Percentiles rank a stretch among this genome's conserved stretches.
Evolutionary conservation across 257 asterid species (phyloP).

Genomic region (Solanum ossicruentum): DNA sequence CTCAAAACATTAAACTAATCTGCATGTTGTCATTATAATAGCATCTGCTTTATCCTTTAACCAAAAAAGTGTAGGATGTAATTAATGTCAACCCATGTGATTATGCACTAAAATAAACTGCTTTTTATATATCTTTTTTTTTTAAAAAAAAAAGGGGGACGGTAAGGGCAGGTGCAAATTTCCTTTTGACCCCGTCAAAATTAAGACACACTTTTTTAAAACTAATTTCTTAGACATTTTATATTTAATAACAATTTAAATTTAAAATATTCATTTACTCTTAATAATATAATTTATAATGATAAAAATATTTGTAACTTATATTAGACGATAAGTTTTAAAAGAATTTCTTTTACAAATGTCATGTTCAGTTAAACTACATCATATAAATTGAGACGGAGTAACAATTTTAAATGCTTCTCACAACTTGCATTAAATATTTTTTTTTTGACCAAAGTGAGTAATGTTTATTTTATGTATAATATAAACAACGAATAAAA

Average conservation of each 20-base stretch:
- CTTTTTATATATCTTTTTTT: background rate
- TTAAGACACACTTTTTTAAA: no score
- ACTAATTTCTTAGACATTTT: no score
- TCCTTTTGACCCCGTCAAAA: background rate
- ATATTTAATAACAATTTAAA: no score
- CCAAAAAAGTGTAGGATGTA: background rate
- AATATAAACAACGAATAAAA: background rate
- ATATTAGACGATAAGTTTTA: no score
- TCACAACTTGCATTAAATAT: background rate
- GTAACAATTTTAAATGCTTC: background rate
- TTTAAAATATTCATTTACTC: no score
- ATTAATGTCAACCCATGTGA: background rate
- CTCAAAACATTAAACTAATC: background rate
- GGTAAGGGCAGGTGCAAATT: background rate
- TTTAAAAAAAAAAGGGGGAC: no score
- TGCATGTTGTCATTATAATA: background rate
- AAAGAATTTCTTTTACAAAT: no score
- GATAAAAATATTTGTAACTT: no score
- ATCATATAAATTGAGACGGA: no score
- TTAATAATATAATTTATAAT: no score
- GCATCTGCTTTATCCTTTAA: background rate
- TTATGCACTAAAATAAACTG: background rate
- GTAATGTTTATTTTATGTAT: background rate
- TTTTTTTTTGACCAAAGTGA: background rate
- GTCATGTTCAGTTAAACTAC: no score